Conservation (phyloP, 768 basidiomycete genomes). For the Trametes maxima region DNA sequence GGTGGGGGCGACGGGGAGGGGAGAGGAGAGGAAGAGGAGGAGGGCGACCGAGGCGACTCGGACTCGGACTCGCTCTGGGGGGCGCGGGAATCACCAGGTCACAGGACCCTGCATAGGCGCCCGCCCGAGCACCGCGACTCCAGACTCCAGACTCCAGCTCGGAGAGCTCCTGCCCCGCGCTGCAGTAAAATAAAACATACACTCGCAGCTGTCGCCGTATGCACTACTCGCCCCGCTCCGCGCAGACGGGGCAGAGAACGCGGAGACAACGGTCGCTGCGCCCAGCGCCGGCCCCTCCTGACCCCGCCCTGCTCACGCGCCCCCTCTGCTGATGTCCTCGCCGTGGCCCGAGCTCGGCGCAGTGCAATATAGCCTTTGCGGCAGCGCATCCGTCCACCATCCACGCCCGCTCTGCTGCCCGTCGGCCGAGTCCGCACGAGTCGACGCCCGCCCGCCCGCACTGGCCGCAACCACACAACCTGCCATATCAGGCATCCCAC, state of each 20-base stretch:
- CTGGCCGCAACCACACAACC: background rate
- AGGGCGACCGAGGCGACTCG: conserved; percentile 1
- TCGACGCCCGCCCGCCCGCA: too few species aligned
- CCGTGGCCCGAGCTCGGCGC: too few species aligned
- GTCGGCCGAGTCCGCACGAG: background rate
- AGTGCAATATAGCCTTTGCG: conserved; percentile 9
- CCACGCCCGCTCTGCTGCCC: background rate
- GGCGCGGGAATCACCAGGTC: conserved; percentile 18
- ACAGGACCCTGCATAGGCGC: conserved; percentile 6
- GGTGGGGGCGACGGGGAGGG: background rate
- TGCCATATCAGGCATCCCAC: conserved; percentile 1
- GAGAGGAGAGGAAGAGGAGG: background rate
- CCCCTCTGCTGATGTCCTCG: conserved; percentile 5
- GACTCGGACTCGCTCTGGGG: background rate
- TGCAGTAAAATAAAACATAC: too few species aligned
- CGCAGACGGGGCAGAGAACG: background rate
- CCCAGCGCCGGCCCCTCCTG: background rate
- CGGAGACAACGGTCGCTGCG: background rate
- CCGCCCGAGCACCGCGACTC: background rate
- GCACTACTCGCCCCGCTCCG: too few species aligned
- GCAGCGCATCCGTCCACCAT: background rate
- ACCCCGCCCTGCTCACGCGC: conserved; percentile 2
- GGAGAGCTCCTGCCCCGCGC: too few species aligned
- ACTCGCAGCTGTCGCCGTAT: background rate
- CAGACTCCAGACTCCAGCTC: too few species aligned